Evolutionary conservation across 352 stramenopile species (phyloP), one percentile per base, ranked within the genome.

Genomic region (Ophiocytium majus): DNA sequence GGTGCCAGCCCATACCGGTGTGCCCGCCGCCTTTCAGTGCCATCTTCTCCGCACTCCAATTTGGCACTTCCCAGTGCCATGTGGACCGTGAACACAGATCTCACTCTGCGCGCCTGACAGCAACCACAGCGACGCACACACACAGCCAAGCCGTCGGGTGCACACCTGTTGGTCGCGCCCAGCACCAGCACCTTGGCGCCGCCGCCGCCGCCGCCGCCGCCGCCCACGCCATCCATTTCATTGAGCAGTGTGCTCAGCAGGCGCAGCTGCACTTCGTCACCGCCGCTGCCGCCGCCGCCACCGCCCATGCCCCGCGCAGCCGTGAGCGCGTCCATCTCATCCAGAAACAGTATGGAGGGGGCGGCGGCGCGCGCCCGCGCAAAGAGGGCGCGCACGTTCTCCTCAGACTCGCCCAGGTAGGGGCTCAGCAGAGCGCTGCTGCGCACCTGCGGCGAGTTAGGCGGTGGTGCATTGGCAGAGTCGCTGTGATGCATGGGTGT

Each of bases 321-420:
- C 63, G 66, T 14, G 96, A 89, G 32, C 80, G 94, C 95, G 79
- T 98, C 94, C 1, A 98, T 78, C 82, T 98, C 95, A 86, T 98
- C 95, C 64, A 98, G 97, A 87, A 98, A 97, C 0, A 98, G 86
- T 76, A 98, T 93, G 78, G 92, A 96, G 34, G 94, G 93, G 63
- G 86, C 92, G 0, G 93, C 92, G 34, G 91, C 90, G 9, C 94
- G 91, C 28, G 95, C 94, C 86, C 96, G 43, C 74, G 89, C 90
- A 35, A 99, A 99, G 0, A 98, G 92, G 76, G 94, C 92, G 9
- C 96, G 93, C 33, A 99, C 93, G 85, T 98, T 98, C 57, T 95
- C 95, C 90, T 99, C 97, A 74, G 93, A 98, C 90, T 99, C 97
- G 43, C 97, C 97, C 66, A 99, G 97, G 90, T 98, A 99, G 89